Evolutionary conservation across 225 moss, liverwort and hornwort genomes (phyloP).

Genomic region (Neckera pumila): DNA sequence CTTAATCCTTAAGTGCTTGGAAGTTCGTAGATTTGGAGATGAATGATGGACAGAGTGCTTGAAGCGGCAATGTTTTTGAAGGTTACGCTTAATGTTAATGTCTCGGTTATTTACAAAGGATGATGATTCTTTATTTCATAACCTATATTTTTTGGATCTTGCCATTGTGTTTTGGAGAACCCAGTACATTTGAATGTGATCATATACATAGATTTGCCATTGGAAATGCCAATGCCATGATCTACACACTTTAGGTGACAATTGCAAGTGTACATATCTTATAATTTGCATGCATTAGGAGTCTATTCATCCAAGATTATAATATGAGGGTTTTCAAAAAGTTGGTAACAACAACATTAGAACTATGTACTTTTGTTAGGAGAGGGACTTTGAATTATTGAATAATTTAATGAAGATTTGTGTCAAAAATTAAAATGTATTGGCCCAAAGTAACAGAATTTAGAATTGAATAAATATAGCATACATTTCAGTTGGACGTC

Average conservation of each 20-base stretch:
- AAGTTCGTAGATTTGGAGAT: not conserved
- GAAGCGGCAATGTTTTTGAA: too few relatives aligned
- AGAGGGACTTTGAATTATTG: not conserved
- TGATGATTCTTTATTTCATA: too few relatives aligned
- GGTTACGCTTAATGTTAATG: fast-evolving
- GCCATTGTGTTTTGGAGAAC: fast-evolving
- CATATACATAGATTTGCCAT: fast-evolving
- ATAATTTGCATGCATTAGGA: not conserved
- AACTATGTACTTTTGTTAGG: not conserved
- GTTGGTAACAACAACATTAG: fast-evolving
- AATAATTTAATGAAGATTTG: not conserved
- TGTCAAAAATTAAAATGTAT: not conserved
- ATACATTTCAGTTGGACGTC: not conserved
- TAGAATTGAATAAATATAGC: not conserved
- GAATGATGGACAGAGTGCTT: fast-evolving
- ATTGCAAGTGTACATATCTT: fast-evolving
- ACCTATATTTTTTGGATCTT: not conserved
- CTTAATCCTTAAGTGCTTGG: not conserved
- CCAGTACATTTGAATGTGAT: too few relatives aligned
- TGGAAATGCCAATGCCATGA: fast-evolving
- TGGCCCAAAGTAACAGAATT: too few relatives aligned
- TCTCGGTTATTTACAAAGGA: fast-evolving
- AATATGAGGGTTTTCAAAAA: not conserved
- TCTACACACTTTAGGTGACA: not conserved
- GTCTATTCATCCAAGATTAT: fast-evolving